Percentiles rank a stretch among this genome's conserved stretches.
Conservation (phyloP, 345 rosid species). For the Carallia pectinifolia region DNA sequence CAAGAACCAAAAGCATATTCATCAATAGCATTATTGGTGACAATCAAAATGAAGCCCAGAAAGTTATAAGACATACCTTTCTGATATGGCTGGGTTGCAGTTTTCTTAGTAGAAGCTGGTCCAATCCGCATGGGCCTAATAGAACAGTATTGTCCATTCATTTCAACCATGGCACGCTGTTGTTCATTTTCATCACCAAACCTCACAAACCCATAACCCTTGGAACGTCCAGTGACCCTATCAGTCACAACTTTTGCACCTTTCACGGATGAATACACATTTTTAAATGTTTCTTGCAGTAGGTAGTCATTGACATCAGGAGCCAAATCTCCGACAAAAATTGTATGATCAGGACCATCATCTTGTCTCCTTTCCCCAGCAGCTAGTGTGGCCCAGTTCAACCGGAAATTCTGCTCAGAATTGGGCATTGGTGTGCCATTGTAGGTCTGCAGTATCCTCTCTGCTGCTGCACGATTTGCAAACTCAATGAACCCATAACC, state of each 20-base stretch:
- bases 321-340: constrained; percentile 92
- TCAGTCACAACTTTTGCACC: constrained; percentile 94
- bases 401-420: constrained; percentile 69
- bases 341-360: constrained; percentile 77
- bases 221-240: constrained; percentile 84
- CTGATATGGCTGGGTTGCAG: constrained; percentile 58
- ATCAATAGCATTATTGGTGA: neutral
- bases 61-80: constrained; percentile 48
- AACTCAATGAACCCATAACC: constrained; percentile 96
- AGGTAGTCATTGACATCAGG: constrained; percentile 81
- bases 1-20: constrained; percentile 7
- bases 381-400: constrained; percentile 90
- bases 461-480: constrained; percentile 62
- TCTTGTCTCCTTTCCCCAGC: constrained; percentile 88
- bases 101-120: constrained; percentile 85
- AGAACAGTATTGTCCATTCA: constrained; percentile 84
- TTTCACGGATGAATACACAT: constrained; percentile 60
- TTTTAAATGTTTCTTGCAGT: constrained; percentile 75
- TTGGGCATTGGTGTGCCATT: constrained; percentile 82
- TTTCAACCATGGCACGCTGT: constrained; percentile 81
- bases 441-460: constrained; percentile 68
- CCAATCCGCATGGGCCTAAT: constrained; percentile 95
- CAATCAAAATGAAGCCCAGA: neutral
- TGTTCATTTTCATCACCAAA: constrained; percentile 87
- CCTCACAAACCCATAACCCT: constrained; percentile 96